Percentiles rank a stretch among this genome's conserved stretches.
Evolutionary conservation across 2,329 filamentous ascomycete species (phyloP).

Genomic region (Cryphonectria naterciae): DNA sequence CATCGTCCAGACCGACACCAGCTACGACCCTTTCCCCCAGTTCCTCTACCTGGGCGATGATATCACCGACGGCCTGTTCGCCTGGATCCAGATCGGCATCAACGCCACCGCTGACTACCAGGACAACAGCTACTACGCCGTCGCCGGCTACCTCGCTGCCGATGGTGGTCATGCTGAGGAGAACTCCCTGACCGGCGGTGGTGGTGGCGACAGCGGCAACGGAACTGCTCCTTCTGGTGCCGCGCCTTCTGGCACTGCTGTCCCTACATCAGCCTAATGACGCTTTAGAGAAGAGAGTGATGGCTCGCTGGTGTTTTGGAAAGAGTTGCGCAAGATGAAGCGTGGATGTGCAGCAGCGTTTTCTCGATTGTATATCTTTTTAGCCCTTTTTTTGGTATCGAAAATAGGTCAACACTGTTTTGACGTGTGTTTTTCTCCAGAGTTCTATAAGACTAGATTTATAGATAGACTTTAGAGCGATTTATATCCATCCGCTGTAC

Average conservation of each 20-base stretch:
- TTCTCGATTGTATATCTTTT: neutral
- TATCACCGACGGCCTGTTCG: slow-evolving; percentile 50
- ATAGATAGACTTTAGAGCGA: no score
- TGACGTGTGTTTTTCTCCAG: neutral
- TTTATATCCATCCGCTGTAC: no score
- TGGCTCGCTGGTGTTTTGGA: neutral
- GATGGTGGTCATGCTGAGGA: slow-evolving; percentile 28
- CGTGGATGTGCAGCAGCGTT: neutral
- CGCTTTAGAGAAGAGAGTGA: neutral
- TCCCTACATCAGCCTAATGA: slow-evolving; percentile 15
- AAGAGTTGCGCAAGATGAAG: neutral
- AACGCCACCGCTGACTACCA: slow-evolving; percentile 42
- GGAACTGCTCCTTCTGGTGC: slow-evolving; percentile 22
- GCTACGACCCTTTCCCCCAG: slow-evolving; percentile 53
- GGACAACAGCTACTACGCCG: slow-evolving; percentile 25
- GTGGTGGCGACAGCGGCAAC: slow-evolving; percentile 13
- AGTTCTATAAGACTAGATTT: no score
- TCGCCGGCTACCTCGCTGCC: slow-evolving; percentile 23
- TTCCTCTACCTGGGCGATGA: slow-evolving; percentile 56
- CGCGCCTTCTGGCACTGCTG: slow-evolving; percentile 7
- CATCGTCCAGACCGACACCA: slow-evolving; percentile 35
- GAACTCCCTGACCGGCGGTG: slow-evolving; percentile 7
- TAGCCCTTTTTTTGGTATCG: neutral
- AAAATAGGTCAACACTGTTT: neutral
- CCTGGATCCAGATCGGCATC: slow-evolving; percentile 54